Evolutionary conservation across 306 rosid species (phyloP).

Genomic region (Quercus suber): DNA sequence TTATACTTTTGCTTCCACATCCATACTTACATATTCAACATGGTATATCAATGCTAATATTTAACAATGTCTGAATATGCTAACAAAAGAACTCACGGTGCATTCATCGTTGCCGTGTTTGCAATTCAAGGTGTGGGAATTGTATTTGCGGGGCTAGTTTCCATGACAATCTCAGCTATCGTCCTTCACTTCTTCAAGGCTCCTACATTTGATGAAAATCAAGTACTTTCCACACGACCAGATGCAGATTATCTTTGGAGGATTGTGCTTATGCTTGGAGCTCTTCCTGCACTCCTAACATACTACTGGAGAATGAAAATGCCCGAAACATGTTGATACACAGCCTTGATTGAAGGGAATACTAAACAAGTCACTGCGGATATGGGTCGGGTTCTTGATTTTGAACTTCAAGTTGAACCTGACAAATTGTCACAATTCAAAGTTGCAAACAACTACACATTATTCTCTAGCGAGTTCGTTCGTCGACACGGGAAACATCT

Average conservation of each 20-base stretch:
- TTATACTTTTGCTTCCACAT: too few relatives aligned
- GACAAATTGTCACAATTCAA: constrained; percentile 58
- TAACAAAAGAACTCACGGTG: constrained; percentile 68
- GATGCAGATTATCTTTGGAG: too few relatives aligned
- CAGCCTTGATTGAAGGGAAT: constrained; percentile 69
- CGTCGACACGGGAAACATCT: constrained; percentile 48
- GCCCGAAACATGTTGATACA: constrained; percentile 80
- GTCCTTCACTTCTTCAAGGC: constrained; percentile 28
- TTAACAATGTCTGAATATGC: constrained; percentile 70
- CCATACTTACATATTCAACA: too few relatives aligned
- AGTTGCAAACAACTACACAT: constrained; percentile 34
- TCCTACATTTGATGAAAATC: background rate
- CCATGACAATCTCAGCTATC: constrained; percentile 34
- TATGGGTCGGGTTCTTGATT: constrained; percentile 68
- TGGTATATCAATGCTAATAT: too few relatives aligned
- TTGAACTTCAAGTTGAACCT: constrained; percentile 52
- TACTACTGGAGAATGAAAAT: too few relatives aligned
- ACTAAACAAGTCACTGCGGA: constrained; percentile 67
- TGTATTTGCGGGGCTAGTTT: constrained; percentile 53
- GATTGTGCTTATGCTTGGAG: too few relatives aligned
- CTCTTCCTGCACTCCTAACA: too few relatives aligned
- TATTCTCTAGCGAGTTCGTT: constrained; percentile 47
- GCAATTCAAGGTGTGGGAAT: constrained; percentile 82
- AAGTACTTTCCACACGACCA: constrained; percentile 14
- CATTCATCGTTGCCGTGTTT: constrained; percentile 71